Evolutionary conservation across 2,329 filamentous ascomycete species (phyloP).

Genomic region (Fonsecaea multimorphosa): DNA sequence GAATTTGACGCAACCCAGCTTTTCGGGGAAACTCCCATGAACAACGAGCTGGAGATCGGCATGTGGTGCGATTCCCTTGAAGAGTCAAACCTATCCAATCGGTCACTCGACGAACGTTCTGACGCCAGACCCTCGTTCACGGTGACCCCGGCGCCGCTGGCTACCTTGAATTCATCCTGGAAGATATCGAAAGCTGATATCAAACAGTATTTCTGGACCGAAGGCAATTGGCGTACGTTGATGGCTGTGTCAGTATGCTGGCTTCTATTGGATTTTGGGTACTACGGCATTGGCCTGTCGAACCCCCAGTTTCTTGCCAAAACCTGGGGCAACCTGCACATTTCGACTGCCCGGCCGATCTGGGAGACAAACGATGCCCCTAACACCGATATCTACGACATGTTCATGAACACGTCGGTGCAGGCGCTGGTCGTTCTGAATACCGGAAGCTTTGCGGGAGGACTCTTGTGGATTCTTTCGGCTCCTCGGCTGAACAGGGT

Average conservation of each 20-base stretch:
- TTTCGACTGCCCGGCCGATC: conserved; percentile 41
- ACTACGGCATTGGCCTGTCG: conserved; percentile 61
- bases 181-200: conserved; percentile 48
- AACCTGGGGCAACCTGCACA: conserved; percentile 47
- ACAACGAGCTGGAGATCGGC: conserved; percentile 28
- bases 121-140: conserved; percentile 30
- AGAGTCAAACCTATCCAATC: conserved; percentile 39
- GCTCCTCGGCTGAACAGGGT: conserved; percentile 51
- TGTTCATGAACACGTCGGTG: conserved; percentile 49
- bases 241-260: conserved; percentile 58
- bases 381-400: conserved; percentile 51
- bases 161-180: conserved; percentile 51
- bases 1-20: conserved; percentile 66
- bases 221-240: conserved; percentile 53
- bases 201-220: conserved; percentile 50
- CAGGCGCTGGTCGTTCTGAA: conserved; percentile 51
- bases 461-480: conserved; percentile 49
- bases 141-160: conserved; percentile 40
- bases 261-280: conserved; percentile 64
- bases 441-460: conserved; percentile 52
- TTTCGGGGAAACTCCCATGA: conserved; percentile 53
- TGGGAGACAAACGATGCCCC: conserved; percentile 48
- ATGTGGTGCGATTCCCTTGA: conserved; percentile 39
- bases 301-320: conserved; percentile 51
- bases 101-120: conserved; percentile 33